Conservation (phyloP, 306 rosid genomes). For the Hylodesmum podocarpum region DNA sequence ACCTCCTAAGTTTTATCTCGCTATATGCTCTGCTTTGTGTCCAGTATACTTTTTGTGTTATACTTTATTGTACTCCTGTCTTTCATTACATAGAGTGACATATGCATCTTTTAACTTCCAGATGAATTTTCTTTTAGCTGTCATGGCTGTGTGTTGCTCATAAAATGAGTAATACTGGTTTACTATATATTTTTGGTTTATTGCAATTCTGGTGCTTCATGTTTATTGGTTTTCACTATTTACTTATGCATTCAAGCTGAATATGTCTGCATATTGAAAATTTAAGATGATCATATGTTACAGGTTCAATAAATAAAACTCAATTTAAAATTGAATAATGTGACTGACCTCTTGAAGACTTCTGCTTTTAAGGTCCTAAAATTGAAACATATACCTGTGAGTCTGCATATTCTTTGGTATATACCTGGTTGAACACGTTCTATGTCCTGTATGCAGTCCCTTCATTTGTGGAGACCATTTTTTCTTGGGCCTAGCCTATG, state of each 20-base stretch:
- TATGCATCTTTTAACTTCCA: background rate
- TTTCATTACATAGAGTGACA: background rate
- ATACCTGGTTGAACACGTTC: background rate
- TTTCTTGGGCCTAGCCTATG: background rate
- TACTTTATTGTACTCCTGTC: background rate
- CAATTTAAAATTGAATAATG: background rate
- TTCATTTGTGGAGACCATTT: background rate
- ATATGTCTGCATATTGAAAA: background rate
- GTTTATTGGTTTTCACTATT: background rate
- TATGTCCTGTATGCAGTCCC: background rate
- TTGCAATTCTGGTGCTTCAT: constrained; percentile 5
- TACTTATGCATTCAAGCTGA: background rate
- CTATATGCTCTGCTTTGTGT: background rate
- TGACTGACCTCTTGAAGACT: background rate
- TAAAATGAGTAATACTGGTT: background rate
- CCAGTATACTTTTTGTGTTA: background rate
- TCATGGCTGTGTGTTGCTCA: background rate
- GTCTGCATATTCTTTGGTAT: background rate
- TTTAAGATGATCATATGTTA: background rate
- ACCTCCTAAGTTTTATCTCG: background rate
- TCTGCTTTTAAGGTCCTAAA: background rate
- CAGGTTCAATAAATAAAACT: background rate
- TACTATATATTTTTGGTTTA: background rate
- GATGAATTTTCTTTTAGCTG: constrained; percentile 12
- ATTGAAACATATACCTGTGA: background rate